Evolutionary conservation across 768 basidiomycete genomes (phyloP), one percentile per base, ranked within the genome.

Genomic region (Peribolospora kevripleyi): DNA sequence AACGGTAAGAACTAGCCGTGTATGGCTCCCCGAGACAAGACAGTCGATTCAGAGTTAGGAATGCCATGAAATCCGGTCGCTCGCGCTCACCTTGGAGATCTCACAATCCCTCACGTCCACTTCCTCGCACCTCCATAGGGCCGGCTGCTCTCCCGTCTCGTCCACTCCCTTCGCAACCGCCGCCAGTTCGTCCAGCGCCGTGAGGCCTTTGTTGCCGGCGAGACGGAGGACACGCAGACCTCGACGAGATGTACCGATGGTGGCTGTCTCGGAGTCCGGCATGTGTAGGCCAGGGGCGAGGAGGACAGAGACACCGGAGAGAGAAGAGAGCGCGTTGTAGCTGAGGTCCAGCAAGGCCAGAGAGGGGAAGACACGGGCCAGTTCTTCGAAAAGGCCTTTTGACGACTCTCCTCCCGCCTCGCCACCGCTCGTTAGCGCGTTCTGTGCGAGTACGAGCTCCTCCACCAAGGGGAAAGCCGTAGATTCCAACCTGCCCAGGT

Each of bases 51-150:
- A 25, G 25, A 25, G 25, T 25, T 25, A 25, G 25, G 25, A 25
- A 25, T 25, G 25, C 25, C 25, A 25, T 25, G 25, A 25, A 25
- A 25, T 25, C 25, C 25, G 25, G 25, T 25, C 25, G 11, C 7
- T 4, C 5, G 11, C 3, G 42, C 57, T 43, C 36, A 55, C 57
- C 36, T 38, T 3, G 1, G 39, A 36, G 37, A 59, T 53, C 46
- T 59, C 58, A 48, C 57, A 56, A 11, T 48, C 51, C 2, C 11
- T 10, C 25, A 59, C 14, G 43, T 59, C 58, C 6, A 59, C 11
- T 37, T 56, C 50, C 37, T 59, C 55, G 14, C 50, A 38, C n/a
- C 46, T 46, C 58, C 55, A 59, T 10, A 11, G 13, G 1, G 11
- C n/a, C 7, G 4, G 7, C n/a, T 46, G 3, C 46, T 1, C 46